These are phyloP conservation scores for Ramaria sp. DNA, from an alignment of 768 basidiomycete species.

Conservation along the genomic window DNA sequence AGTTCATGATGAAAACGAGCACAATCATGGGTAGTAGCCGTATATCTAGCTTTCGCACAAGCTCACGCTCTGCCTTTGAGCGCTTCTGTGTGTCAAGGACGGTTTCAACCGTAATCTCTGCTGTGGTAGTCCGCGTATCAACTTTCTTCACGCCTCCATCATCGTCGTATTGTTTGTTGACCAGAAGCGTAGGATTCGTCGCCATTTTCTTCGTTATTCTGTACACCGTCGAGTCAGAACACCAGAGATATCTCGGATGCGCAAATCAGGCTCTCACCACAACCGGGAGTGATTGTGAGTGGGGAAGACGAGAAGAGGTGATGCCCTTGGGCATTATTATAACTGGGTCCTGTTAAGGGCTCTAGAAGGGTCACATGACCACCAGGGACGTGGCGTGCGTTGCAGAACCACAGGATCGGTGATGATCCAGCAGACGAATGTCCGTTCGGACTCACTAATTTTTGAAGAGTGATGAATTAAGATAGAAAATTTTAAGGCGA, in stretches of 20 bases:
- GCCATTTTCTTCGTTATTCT: background rate
- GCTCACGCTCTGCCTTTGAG: slow-evolving; percentile 22
- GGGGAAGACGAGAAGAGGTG: too few species aligned
- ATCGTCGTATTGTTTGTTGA: background rate
- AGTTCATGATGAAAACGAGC: slow-evolving; percentile 55
- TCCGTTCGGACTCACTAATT: too few species aligned
- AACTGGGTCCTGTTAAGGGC: too few species aligned
- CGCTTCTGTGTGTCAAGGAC: slow-evolving; percentile 12
- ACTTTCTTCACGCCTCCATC: background rate
- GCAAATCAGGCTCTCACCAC: background rate
- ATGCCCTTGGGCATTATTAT: too few species aligned
- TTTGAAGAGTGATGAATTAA: too few species aligned
- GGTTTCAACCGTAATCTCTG: background rate
- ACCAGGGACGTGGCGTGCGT: too few species aligned
- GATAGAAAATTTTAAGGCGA: too few species aligned
- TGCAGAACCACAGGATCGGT: too few species aligned
- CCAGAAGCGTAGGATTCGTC: background rate
- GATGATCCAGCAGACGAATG: too few species aligned
- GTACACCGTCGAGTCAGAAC: background rate
- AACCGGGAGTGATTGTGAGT: background rate
- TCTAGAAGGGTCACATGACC: too few species aligned
- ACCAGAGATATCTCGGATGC: background rate
- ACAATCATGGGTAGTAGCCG: slow-evolving; percentile 47
- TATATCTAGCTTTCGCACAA: slow-evolving; percentile 46
- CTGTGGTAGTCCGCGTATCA: background rate